Base-by-base conservation (phyloP, 768 basidiomycete species). In the Collybia sp. region DNA sequence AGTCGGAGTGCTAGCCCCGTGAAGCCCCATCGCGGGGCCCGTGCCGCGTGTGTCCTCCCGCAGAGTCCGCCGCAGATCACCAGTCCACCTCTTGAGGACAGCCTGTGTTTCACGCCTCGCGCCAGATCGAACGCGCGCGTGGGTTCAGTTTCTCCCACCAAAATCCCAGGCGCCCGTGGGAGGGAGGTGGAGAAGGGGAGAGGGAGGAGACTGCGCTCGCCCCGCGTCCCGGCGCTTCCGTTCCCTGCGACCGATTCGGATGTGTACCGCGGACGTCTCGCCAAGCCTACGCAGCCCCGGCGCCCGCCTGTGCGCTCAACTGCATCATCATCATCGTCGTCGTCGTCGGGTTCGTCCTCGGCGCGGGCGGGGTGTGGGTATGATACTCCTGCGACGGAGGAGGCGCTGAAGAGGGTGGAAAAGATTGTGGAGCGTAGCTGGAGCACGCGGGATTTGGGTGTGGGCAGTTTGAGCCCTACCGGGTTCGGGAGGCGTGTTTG, bases 51-150 rank as follows among this genome's bases (percentile, higher is more conserved):
- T 9, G 46, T 59, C 16, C 67, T 85, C 2, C 79, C 80, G 0
- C 66, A 66, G 18, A 82, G 80, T 49, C 83, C 84, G 0, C 70
- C 79, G 2, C 69, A 70, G 48, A 60, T 85, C 31, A 77, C 67
- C 59, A 83, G 76, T 10, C 77, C 79, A 1, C 72, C 76, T 1
- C 66, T 85, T 45, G 75, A 81, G 45, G 73, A 68, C 19, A 67
- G 71, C 19, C 67, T 85, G 20, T 80, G 76, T 53, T 85, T 85
- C 52, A 71, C 72, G 1, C 67, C 71, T 49, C 54, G 1, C 52
- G 58, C 44, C 39, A 46, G 37, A 40, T 45, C 17, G 40, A 43
- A 5, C 34, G 47, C 13, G 32, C 15, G 40, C 18, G 43, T 19
- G 46, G 33, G 10, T 20, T 19, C 13, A 18, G 15, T 20, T 19